These are phyloP conservation scores for Berkeleyomyces basicola DNA, from an alignment of 2,329 filamentous ascomycete genomes.

Conservation along the genomic window DNA sequence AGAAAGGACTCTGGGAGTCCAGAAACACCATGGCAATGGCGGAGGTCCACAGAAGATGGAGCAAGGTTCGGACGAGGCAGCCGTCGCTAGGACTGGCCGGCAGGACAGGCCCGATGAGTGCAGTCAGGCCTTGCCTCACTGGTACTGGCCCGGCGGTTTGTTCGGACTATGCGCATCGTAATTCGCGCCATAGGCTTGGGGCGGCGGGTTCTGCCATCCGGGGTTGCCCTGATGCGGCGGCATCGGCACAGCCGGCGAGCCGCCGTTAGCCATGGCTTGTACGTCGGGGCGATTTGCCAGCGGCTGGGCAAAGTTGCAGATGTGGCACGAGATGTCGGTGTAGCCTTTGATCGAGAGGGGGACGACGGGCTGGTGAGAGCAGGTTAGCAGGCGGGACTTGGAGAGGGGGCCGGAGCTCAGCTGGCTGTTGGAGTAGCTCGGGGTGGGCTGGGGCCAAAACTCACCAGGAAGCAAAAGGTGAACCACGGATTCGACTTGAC, in stretches of 20 bases:
- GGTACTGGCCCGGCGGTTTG: slow-evolving; percentile 9
- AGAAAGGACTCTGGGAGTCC: background rate
- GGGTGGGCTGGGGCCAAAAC: slow-evolving; percentile 17
- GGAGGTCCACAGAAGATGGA: too few species aligned
- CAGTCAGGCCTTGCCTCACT: background rate
- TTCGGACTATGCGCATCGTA: slow-evolving; percentile 11
- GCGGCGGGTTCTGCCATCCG: slow-evolving; percentile 19
- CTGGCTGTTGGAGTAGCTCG: background rate
- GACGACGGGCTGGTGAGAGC: slow-evolving; percentile 40
- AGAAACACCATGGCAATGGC: too few species aligned
- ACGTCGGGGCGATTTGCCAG: slow-evolving; percentile 41
- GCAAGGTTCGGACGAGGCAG: too few species aligned
- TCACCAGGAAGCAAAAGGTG: slow-evolving; percentile 59
- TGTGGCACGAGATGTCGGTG: slow-evolving; percentile 53
- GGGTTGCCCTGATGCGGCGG: slow-evolving; percentile 16
- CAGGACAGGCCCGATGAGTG: too few species aligned
- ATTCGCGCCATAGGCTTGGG: slow-evolving; percentile 14
- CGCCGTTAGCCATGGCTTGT: slow-evolving; percentile 32
- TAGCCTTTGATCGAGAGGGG: slow-evolving; percentile 53
- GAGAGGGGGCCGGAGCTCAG: slow-evolving; percentile 15
- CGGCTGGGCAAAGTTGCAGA: slow-evolving; percentile 62
- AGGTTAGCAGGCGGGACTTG: slow-evolving; percentile 15
- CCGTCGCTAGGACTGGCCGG: too few species aligned
- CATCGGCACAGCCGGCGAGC: slow-evolving; percentile 17
- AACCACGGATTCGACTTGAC: slow-evolving; percentile 56